Base-by-base conservation (phyloP, 2,329 filamentous ascomycete species). In the Monosporascus ibericus region DNA sequence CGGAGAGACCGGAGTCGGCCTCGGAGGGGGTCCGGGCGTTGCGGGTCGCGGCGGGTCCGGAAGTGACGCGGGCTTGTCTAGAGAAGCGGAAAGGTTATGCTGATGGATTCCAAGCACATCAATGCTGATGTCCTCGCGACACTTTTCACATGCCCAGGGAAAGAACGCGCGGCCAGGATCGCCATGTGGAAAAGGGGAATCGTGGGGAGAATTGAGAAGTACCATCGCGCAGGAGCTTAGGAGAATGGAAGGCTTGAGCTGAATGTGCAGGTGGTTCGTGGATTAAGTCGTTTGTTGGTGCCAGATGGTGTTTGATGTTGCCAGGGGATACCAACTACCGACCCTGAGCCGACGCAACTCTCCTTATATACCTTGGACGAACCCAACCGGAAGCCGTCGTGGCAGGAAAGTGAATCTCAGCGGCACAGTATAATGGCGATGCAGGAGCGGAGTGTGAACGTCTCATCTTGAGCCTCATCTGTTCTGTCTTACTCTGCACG, bases 1-100 rank as follows among this genome's bases (percentile, higher is more conserved):
- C 54, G 61, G 65, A 47, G 58, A 62, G 40, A 61, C 22, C 18
- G 39, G 39, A 20, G 39, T 9, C 14, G 18, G 39, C 22, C 39
- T 42, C 18, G 39, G 39, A 42, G 39, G 39, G 11, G 39, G 18
- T 14, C 39, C 39, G 8, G 39, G 39, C 11, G 20, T 42, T 18
- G 39, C 18, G 11, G 39, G 20, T 6, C 20, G 18, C 22, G 39
- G 39, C n/a, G 39, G 39, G 11, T 42, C 18, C 39, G 39, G 39
- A 20, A 42, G 20, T 6, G 18, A 42, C 14, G 18, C 18, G 39
- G 8, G n/a, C 18, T 18, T 42, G 9, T 15, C 18, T 20, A 6
- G 39, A 20, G 18, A 20, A 42, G 39, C 18, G 5, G 18, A 24
- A 14, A 42, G 18, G 8, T 14, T 9, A 9, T 20, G 18, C 39